phyloP scores from a whole-genome alignment of 257 asterid species.

The Solanum chmielewskii region DNA sequence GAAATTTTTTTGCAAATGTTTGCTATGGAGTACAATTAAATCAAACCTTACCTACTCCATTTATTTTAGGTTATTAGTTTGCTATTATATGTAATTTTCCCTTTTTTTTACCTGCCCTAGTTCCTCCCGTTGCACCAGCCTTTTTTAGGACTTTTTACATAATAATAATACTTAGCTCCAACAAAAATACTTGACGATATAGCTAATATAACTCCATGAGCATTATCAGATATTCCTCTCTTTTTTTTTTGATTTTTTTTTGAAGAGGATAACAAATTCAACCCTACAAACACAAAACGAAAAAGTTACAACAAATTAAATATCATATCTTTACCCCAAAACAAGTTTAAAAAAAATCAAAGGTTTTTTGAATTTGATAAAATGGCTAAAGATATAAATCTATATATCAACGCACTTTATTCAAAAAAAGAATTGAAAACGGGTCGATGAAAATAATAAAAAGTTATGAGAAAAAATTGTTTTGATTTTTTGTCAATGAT shows the following conservation, averaged over 20 bases:
- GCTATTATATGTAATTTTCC: too few relatives aligned
- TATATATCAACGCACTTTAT: not conserved
- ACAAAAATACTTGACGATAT: constrained; percentile 9
- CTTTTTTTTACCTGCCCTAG: not conserved
- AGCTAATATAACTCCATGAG: constrained; percentile 5
- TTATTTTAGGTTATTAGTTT: too few relatives aligned
- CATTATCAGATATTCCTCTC: constrained; percentile 9
- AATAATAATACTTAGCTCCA: constrained; percentile 5
- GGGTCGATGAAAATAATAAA: not conserved
- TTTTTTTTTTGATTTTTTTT: not conserved
- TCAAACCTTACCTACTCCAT: too few relatives aligned
- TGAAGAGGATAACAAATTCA: not conserved
- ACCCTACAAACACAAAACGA: not conserved
- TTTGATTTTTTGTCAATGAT: not conserved
- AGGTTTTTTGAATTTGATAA: not conserved
- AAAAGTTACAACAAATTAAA: not conserved
- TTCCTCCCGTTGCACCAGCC: constrained; percentile 7
- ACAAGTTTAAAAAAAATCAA: not conserved
- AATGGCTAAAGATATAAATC: not conserved
- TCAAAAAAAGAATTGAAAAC: not conserved
- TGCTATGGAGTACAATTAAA: too few relatives aligned
- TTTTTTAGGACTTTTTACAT: constrained; percentile 9
- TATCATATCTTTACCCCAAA: not conserved
- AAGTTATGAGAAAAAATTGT: not conserved
- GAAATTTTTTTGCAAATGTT: too few relatives aligned